Conservation (phyloP, 176 grass and related monocot genomes). For the Rhynchospora breviuscula region DNA sequence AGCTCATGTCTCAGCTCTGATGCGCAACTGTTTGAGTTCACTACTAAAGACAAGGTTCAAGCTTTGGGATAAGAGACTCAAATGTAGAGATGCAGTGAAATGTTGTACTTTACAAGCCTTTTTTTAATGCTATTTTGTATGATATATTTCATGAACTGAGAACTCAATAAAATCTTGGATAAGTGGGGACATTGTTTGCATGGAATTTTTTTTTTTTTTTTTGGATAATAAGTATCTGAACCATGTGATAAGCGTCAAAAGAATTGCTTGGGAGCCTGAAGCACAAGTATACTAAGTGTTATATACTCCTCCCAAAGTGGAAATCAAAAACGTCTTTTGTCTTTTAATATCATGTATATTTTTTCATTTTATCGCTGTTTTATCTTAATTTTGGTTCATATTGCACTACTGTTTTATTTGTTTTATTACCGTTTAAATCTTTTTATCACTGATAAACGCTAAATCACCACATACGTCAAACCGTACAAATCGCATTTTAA, state of each 20-base stretch:
- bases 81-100: background rate
- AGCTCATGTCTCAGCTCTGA: slow-evolving; percentile 24
- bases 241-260: no score
- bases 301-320: no score
- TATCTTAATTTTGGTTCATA: no score
- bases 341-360: background rate
- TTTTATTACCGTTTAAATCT: no score
- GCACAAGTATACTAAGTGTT: background rate
- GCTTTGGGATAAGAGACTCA: background rate
- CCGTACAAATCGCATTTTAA: no score
- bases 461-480: no score
- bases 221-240: no score
- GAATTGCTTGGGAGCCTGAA: no score
- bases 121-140: background rate
- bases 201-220: background rate
- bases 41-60: slow-evolving; percentile 4
- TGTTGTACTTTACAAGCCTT: background rate
- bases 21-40: slow-evolving; percentile 27
- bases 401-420: no score
- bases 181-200: background rate
- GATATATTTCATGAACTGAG: background rate
- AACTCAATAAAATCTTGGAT: background rate
- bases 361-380: no score
- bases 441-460: no score
- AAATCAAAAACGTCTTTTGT: no score